These are phyloP conservation scores for Leptographium procerum DNA, from an alignment of 2,329 filamentous ascomycete genomes.

Conservation along the genomic window DNA sequence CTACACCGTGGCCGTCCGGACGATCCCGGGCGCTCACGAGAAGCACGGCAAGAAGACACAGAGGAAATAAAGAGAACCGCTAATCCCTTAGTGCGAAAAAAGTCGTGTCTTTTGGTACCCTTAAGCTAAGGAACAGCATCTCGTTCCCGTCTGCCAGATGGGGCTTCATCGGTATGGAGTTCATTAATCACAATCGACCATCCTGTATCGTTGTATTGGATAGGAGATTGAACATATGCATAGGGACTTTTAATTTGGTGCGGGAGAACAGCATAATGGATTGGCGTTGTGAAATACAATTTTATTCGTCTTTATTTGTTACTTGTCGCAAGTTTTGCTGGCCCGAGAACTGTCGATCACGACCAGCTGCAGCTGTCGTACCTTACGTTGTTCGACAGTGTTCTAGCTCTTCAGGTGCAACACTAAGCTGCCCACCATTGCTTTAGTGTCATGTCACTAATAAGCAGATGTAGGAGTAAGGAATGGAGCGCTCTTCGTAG, in stretches of 20 bases:
- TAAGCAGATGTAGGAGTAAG: too few relatives aligned
- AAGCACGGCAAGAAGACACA: constrained; percentile 13
- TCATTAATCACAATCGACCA: not conserved
- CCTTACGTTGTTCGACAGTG: too few relatives aligned
- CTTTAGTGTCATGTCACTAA: too few relatives aligned
- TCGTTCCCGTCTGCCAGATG: not conserved
- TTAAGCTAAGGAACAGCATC: not conserved
- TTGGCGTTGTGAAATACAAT: too few relatives aligned
- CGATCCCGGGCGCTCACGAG: constrained; percentile 16
- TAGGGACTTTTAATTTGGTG: too few relatives aligned
- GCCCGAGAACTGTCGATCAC: too few relatives aligned
- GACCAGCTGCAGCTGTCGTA: too few relatives aligned
- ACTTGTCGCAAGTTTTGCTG: too few relatives aligned
- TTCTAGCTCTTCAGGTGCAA: too few relatives aligned
- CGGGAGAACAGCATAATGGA: not conserved
- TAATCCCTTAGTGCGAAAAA: not conserved
- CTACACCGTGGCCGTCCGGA: constrained; percentile 24
- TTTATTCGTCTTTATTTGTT: too few relatives aligned
- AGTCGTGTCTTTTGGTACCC: not conserved
- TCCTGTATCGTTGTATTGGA: not conserved
- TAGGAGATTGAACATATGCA: not conserved
- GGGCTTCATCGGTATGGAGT: not conserved
- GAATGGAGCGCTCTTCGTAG: too few relatives aligned
- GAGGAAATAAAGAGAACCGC: not conserved
- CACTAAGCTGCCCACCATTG: too few relatives aligned